These are phyloP conservation scores for Colletotrichum sp. DNA, from an alignment of 2,329 filamentous ascomycete genomes.

Conservation along the genomic window DNA sequence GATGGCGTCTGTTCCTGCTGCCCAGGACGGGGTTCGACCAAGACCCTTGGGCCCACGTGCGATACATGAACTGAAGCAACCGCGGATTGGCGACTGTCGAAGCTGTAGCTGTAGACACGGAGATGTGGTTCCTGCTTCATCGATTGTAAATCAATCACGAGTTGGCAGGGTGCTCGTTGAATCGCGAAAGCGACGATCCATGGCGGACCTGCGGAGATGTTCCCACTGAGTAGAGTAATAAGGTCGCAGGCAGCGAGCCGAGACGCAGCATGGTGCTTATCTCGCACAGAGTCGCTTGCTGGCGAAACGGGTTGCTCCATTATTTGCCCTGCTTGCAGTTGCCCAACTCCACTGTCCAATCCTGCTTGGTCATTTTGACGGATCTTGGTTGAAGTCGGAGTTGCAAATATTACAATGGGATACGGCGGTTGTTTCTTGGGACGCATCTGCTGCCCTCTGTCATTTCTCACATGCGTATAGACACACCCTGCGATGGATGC, in stretches of 20 bases:
- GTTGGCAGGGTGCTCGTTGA: not conserved
- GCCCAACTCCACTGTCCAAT: not conserved
- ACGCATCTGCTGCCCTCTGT: not conserved
- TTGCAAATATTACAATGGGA: not conserved
- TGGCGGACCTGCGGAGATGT: not conserved
- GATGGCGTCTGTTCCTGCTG: not conserved
- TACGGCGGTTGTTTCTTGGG: not conserved
- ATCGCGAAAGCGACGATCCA: not conserved
- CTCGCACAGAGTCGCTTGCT: not conserved
- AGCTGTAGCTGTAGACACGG: not conserved
- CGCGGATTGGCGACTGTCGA: not conserved
- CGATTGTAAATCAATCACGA: not conserved
- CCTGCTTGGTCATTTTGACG: not conserved
- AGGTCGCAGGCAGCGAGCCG: not conserved
- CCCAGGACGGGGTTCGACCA: not conserved
- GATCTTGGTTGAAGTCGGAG: not conserved
- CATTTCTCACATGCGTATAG: not conserved
- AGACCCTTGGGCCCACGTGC: not conserved
- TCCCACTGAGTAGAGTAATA: not conserved
- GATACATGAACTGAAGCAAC: not conserved
- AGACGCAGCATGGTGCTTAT: not conserved
- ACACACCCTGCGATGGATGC: not conserved
- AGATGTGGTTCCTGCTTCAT: not conserved
- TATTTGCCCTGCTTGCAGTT: not conserved
- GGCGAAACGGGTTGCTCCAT: not conserved